Evolutionary conservation across 371 early-diverging fungal genomes (phyloP), one percentile per base, ranked within the genome.

Genomic region (Batrachochytrium dendrobatidis): DNA sequence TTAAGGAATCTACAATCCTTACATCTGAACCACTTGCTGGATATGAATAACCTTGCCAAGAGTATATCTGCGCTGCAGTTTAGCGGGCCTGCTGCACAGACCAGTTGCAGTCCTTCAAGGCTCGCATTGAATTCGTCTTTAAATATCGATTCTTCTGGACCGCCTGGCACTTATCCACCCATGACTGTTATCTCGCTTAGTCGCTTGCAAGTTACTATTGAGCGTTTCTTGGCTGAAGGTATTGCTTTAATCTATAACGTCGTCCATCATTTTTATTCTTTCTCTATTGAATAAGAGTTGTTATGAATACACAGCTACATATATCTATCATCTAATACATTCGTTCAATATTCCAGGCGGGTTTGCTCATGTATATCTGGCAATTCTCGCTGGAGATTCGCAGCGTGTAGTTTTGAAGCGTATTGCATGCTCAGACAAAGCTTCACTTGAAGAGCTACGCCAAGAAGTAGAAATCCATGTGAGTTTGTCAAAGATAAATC

Each of bases 331-430:
- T 20, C 51, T 22, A 32, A 28, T 15, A 22, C 17, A 12, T 34
- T 25, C 53, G n/a, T n/a, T n/a, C n/a, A n/a, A n/a, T n/a, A 22
- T 44, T 45, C 18, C 62, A 70, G 92, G 92, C 55, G 92, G 91
- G 3, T 87, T 87, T 66, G 91, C 92, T 0, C 89, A 91, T 70
- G 87, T 93, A 20, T 91, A 93, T 64, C 68, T 87, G 32, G 91
- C 75, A 5, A 72, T 83, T n/a, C 68, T 79, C 44, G 72, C 77
- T 35, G 76, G 73, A 25, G 67, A 73, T 10, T 72, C 77, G 61
- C 56, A 22, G 57, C 57, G 56, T 44, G 86, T 84, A 17, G 89
- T 90, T 0, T 71, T 93, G 67, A 93, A 93, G 52, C 73, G 89
- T 56, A 83, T 86, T 17, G 85, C 82, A 3, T 85, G 85, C 39